phyloP scores from a whole-genome alignment of 2,329 filamentous ascomycete genomes.

The Arachnomyces sp. region DNA sequence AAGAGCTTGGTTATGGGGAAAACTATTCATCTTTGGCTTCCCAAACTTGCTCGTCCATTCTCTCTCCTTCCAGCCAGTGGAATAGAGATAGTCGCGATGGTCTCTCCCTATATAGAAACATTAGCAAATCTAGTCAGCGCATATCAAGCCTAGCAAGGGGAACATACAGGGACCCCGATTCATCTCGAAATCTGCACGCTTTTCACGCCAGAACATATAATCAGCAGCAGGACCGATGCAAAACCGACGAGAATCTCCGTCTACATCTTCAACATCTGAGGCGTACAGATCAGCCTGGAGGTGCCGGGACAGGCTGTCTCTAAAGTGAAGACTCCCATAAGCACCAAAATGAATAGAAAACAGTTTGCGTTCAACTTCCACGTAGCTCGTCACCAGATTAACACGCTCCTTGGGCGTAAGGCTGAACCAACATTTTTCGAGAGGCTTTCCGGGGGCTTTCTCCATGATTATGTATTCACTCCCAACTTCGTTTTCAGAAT shows the following conservation, averaged over 20 bases:
- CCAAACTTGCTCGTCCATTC: conserved; percentile 14
- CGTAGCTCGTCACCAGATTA: conserved; percentile 12
- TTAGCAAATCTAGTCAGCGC: too few relatives aligned
- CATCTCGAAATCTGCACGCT: conserved; percentile 13
- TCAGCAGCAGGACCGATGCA: conserved; percentile 16
- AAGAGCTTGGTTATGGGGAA: conserved; percentile 17
- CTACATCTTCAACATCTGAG: conserved; percentile 1
- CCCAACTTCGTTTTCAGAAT: conserved; percentile 28
- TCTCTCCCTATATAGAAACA: conserved; percentile 14
- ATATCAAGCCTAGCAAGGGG: too few relatives aligned
- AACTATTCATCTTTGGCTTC: conserved; percentile 14
- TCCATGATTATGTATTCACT: conserved; percentile 37
- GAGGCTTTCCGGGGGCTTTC: conserved; percentile 21
- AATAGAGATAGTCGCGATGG: conserved; percentile 13
- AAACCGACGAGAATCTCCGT: conserved; percentile 6
- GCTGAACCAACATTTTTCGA: conserved; percentile 25
- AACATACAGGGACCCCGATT: conserved; percentile 21
- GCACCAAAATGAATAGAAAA: conserved; percentile 13
- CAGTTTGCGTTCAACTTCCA: conserved; percentile 17
- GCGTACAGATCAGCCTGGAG: conserved; percentile 11
- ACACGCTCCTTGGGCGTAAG: conserved; percentile 9
- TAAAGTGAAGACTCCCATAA: conserved; percentile 19
- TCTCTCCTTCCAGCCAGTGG: conserved; percentile 15
- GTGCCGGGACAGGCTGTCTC: conserved; percentile 7
- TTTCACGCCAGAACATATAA: conserved; percentile 23